Evolutionary conservation across 2,329 filamentous ascomycete genomes (phyloP).

Genomic region (Talaromyces verruculosus): DNA sequence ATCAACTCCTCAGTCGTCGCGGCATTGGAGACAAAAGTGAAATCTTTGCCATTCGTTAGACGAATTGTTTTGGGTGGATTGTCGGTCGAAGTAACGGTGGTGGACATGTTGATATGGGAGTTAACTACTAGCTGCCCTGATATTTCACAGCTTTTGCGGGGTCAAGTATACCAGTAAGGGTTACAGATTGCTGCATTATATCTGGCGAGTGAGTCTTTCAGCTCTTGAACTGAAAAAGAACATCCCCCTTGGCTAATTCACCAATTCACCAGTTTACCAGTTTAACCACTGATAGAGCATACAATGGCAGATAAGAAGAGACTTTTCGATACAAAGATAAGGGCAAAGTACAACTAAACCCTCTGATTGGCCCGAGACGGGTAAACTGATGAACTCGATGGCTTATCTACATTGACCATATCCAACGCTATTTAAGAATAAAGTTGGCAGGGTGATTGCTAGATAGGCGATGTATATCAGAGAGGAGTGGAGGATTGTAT

Average conservation of each 20-base stretch:
- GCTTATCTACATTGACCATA: slow-evolving; percentile 9
- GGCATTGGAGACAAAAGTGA: slow-evolving; percentile 10
- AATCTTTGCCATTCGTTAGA: slow-evolving; percentile 12
- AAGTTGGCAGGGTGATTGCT: not conserved
- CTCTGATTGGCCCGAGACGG: slow-evolving; percentile 7
- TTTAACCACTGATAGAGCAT: slow-evolving; percentile 5
- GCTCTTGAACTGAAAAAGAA: not conserved
- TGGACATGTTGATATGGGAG: slow-evolving; percentile 4
- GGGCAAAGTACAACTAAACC: not conserved
- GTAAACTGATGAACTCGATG: slow-evolving; percentile 9
- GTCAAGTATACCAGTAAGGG: not conserved
- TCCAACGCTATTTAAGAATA: not conserved
- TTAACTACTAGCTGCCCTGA: too few species aligned
- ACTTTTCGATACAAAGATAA: slow-evolving; percentile 7
- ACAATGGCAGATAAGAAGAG: not conserved
- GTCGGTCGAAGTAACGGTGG: slow-evolving; percentile 9
- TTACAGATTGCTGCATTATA: not conserved
- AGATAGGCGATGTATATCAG: not conserved
- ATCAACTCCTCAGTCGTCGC: slow-evolving; percentile 7
- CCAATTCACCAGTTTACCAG: slow-evolving; percentile 2
- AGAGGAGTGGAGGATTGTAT: not conserved
- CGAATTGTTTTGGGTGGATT: slow-evolving; percentile 9
- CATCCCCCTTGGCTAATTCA: not conserved
- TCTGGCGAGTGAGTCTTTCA: not conserved
- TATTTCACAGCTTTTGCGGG: too few species aligned